These are phyloP conservation scores for Plasmopara muralis DNA, from an alignment of 352 stramenopile genomes.

Conservation along the genomic window DNA sequence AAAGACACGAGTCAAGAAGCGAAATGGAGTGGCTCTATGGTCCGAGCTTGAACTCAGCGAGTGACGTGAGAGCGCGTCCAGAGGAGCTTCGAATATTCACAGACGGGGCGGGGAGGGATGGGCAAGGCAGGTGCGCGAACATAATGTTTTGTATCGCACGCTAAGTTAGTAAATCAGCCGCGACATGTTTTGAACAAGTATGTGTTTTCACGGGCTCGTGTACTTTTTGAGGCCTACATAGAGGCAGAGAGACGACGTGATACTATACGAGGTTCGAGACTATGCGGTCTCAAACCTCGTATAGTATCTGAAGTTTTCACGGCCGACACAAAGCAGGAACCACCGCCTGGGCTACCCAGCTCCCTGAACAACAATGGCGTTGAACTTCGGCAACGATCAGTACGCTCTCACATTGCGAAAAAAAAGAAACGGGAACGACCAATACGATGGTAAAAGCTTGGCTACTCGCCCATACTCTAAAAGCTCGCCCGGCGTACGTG, in stretches of 20 bases:
- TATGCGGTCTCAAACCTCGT: slow-evolving; percentile 11
- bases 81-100: slow-evolving; percentile 20
- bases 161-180: background rate
- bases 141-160: background rate
- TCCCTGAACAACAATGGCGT: slow-evolving; percentile 19
- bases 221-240: background rate
- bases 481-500: slow-evolving; percentile 38
- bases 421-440: slow-evolving; percentile 43
- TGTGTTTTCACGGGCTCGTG: background rate
- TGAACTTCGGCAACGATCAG: slow-evolving; percentile 34
- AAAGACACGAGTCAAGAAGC: background rate
- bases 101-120: slow-evolving; percentile 13
- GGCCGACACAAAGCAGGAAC: slow-evolving; percentile 1
- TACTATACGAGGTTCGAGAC: background rate
- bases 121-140: slow-evolving; percentile 5
- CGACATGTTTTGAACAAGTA: background rate
- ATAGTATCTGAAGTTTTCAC: slow-evolving; percentile 10
- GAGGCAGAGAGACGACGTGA: background rate
- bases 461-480: slow-evolving; percentile 56
- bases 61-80: slow-evolving; percentile 30
- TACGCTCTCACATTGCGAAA: slow-evolving; percentile 56
- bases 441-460: slow-evolving; percentile 32
- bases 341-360: background rate
- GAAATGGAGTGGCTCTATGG: slow-evolving; percentile 1
- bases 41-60: slow-evolving; percentile 17